Percentiles rank a stretch among this genome's conserved stretches.
phyloP scores from a whole-genome alignment of 768 basidiomycete species.

The Lyophyllum shimeji region DNA sequence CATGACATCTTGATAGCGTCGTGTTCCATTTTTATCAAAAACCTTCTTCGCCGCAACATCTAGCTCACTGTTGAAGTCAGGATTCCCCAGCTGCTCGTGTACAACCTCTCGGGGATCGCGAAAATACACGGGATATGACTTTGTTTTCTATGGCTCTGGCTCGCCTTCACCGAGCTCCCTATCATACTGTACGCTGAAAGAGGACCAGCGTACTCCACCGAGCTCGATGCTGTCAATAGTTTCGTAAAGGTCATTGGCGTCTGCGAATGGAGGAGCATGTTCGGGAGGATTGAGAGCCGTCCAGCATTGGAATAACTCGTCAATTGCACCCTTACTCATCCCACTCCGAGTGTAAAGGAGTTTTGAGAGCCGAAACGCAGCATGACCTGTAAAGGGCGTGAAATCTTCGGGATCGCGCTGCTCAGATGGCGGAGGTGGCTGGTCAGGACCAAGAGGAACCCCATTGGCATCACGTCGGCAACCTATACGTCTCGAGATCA shows the following conservation, averaged over 20 bases:
- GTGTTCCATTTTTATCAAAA: slow-evolving; percentile 14
- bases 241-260: slow-evolving; percentile 6
- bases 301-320: slow-evolving; percentile 10
- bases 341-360: slow-evolving; percentile 1
- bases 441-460: not conserved
- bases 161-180: slow-evolving; percentile 17
- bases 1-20: slow-evolving; percentile 22
- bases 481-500: not conserved
- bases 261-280: slow-evolving; percentile 27
- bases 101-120: slow-evolving; percentile 28
- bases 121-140: slow-evolving; percentile 30
- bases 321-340: not conserved
- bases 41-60: slow-evolving; percentile 31
- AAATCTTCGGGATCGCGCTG: not conserved
- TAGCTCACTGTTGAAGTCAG: slow-evolving; percentile 31
- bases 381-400: not conserved
- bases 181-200: slow-evolving; percentile 28
- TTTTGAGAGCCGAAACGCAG: slow-evolving; percentile 1
- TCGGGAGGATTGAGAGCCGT: slow-evolving; percentile 13
- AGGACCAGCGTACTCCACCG: slow-evolving; percentile 37
- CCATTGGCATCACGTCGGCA: slow-evolving; percentile 3
- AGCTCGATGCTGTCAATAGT: slow-evolving; percentile 34
- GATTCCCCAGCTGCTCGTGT: slow-evolving; percentile 29
- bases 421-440: not conserved
- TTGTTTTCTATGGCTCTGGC: slow-evolving; percentile 28